Evolutionary conservation across 2,329 filamentous ascomycete genomes (phyloP), one percentile per base, ranked within the genome.

Genomic region (Aquanectria penicillioides): DNA sequence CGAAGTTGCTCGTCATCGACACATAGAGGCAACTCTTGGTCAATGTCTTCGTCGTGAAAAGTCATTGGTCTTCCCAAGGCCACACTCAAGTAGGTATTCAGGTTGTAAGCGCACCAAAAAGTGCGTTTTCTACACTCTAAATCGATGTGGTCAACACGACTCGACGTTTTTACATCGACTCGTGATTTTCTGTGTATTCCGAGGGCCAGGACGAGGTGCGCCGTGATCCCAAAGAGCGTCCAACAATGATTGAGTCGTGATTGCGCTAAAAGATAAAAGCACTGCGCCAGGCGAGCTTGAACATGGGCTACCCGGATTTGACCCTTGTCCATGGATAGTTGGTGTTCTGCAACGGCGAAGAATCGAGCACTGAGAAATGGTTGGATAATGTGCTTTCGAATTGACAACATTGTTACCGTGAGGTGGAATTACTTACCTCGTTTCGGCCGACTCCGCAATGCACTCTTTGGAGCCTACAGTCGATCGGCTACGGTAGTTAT

Each of bases 11-110:
- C 57, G n/a, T 89, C 86, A 52, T 87, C 84, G 6, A 86, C 77
- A 18, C 76, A 73, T 7, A 77, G 74, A 0, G 87, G 87, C 12
- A 87, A 73, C 13, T 86, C 82, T 61, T 88, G 85, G 59, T 89
- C 86, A 47, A 89, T 87, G 52, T 89, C 86, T 38, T 89, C 86
- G 43, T 89, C 85, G 57, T 87, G 87, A 44, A 89, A 85, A 2
- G 86, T 80, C 13, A 83, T 74, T 1, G 88, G 87, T 15, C 87
- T 77, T 2, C 87, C 87, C 9, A 89, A 79, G 46, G 86, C 83
- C 17, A 85, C 83, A 52, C 86, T 86, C 11, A 90, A 77, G 59
- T 90, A 89, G 47, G 84, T 86, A 67, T 90, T 86, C 4, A 90
- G 73, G 12, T 81, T 84, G 66, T 89, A 90, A 0, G 85, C 83